These are phyloP conservation scores for Tulasnella sp. DNA, from an alignment of 768 basidiomycete species.

Conservation along the genomic window DNA sequence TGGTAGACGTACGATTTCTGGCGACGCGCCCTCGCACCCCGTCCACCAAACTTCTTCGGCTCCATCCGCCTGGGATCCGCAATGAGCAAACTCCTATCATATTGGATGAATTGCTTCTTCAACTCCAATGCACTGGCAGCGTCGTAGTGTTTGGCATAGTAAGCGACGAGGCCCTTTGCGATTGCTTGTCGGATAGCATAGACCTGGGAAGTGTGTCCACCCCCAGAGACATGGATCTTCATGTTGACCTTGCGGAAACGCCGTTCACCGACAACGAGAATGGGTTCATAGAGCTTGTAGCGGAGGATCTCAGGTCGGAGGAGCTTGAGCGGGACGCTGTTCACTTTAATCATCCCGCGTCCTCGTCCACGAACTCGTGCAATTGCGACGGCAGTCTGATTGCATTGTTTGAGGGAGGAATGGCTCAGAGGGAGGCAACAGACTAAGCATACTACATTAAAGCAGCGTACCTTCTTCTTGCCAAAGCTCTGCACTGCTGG, in stretches of 20 bases:
- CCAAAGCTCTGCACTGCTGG: constrained; percentile 94
- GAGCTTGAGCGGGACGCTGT: constrained; percentile 93
- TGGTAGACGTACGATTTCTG: constrained; percentile 70
- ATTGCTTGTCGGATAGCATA: constrained; percentile 99
- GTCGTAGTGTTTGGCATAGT: constrained; percentile 97
- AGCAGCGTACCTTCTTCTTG: constrained; percentile 85
- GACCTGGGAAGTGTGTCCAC: constrained; percentile 97
- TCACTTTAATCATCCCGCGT: constrained; percentile 91
- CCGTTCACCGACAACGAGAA: constrained; percentile 88
- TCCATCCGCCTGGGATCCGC: constrained; percentile 96
- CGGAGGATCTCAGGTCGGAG: constrained; percentile 92
- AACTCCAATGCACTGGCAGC: constrained; percentile 94
- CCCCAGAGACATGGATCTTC: constrained; percentile 95
- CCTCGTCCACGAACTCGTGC: constrained; percentile 87
- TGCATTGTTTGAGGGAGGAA: not conserved
- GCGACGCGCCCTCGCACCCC: constrained; percentile 94
- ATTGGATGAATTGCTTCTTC: constrained; percentile 95
- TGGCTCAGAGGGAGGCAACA: not conserved
- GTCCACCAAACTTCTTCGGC: constrained; percentile 99
- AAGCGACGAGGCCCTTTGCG: constrained; percentile 93
- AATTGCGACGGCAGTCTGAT: constrained; percentile 92
- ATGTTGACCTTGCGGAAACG: constrained; percentile 83
- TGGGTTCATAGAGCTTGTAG: constrained; percentile 95
- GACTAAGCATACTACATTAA: not conserved
- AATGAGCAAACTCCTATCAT: constrained; percentile 84